These are phyloP conservation scores for Entamoeba histolytica DNA, from an alignment of 208 protist genomes.

Conservation along the genomic window DNA sequence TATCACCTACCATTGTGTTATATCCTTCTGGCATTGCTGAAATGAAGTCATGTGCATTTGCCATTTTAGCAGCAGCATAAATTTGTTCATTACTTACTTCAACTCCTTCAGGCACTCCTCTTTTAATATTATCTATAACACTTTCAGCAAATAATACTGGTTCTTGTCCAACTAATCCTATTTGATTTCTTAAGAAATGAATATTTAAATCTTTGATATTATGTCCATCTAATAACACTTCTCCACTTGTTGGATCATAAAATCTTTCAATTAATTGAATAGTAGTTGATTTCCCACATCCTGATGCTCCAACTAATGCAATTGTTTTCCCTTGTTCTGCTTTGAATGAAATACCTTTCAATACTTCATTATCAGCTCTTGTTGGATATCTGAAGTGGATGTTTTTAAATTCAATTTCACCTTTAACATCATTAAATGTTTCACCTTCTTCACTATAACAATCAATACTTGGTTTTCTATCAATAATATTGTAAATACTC, in stretches of 20 bases:
- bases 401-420: not conserved
- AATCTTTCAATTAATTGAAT: too few species aligned
- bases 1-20: too few species aligned
- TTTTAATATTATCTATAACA: too few species aligned
- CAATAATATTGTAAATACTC: not conserved
- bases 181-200: not conserved
- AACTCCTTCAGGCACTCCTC: too few species aligned
- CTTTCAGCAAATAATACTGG: too few species aligned
- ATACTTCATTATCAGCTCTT: not conserved
- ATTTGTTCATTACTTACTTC: too few species aligned
- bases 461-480: not conserved
- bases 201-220: not conserved
- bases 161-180: too few species aligned
- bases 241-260: constrained; percentile 50
- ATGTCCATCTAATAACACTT: not conserved
- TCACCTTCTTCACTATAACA: not conserved
- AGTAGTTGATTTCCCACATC: too few species aligned
- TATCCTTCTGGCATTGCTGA: too few species aligned
- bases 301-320: constrained; percentile 64
- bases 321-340: constrained; percentile 47
- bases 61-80: too few species aligned
- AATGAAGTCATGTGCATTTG: too few species aligned
- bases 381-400: not conserved
- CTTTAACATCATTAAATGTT: not conserved
- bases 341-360: not conserved